phyloP scores from a whole-genome alignment of 306 rosid species.

The Castanospermum australe region DNA sequence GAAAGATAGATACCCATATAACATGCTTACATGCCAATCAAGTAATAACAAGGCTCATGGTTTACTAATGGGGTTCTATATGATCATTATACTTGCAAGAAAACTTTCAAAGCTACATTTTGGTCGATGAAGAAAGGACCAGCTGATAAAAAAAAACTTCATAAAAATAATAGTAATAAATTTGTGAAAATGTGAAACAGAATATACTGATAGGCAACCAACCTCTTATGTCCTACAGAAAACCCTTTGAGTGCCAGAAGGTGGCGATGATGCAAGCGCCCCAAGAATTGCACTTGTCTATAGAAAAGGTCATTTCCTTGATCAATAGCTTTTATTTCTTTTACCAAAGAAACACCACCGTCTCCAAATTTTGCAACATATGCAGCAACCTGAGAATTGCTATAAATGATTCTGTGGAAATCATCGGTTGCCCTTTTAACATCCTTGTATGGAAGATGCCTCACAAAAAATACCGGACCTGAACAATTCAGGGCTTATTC shows the following conservation, averaged over 20 bases:
- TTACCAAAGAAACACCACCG: conserved; percentile 65
- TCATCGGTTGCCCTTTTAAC: conserved; percentile 75
- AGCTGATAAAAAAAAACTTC: not conserved
- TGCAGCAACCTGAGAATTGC: conserved; percentile 60
- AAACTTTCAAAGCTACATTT: not conserved
- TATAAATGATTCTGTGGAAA: conserved; percentile 61
- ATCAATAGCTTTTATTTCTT: conserved; percentile 56
- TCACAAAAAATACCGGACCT: conserved; percentile 60
- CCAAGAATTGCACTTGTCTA: conserved; percentile 74
- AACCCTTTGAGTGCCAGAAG: conserved; percentile 82
- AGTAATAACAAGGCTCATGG: not conserved
- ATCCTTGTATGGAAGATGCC: conserved; percentile 66
- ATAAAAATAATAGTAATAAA: not conserved
- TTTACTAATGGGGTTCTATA: not conserved
- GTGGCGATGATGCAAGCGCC: conserved; percentile 92
- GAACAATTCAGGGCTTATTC: conserved; percentile 34
- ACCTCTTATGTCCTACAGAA: conserved; percentile 72
- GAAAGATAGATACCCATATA: not conserved
- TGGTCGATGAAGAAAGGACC: not conserved
- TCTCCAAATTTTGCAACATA: conserved; percentile 71
- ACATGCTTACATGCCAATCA: conserved; percentile 2
- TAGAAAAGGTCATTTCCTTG: conserved; percentile 52
- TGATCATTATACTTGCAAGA: not conserved
- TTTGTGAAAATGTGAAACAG: not conserved
- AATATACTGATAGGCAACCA: not conserved